Evolutionary conservation across 108 stramenopile species (phyloP).

Genomic region (Hondaea fermentalgiana): DNA sequence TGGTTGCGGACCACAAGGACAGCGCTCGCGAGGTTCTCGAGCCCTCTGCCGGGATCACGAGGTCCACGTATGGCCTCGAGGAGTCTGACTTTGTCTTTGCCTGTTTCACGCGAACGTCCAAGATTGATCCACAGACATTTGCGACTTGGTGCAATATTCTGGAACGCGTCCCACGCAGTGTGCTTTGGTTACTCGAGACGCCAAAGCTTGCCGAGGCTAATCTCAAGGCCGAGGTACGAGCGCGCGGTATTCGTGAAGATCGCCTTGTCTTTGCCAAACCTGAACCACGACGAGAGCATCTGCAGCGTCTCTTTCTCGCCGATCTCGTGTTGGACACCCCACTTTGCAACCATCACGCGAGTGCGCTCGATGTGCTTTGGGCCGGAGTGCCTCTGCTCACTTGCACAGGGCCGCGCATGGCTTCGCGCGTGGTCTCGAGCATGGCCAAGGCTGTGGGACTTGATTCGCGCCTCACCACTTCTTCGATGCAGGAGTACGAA

Average conservation of each 20-base stretch:
- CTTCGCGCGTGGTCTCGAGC: constrained; percentile 65
- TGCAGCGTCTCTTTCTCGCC: constrained; percentile 57
- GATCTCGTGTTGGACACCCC: constrained; percentile 78
- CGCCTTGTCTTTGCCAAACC: constrained; percentile 63
- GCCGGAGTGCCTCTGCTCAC: constrained; percentile 67
- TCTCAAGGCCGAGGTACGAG: constrained; percentile 45
- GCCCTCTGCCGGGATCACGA: constrained; percentile 36
- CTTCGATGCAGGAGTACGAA: constrained; percentile 53
- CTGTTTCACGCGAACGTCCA: constrained; percentile 72
- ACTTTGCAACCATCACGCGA: constrained; percentile 71
- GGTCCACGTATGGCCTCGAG: constrained; percentile 56
- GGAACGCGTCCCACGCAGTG: constrained; percentile 39
- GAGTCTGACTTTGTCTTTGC: constrained; percentile 65
- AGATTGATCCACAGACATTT: constrained; percentile 72
- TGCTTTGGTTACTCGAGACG: constrained; percentile 69
- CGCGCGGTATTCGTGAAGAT: constrained; percentile 38
- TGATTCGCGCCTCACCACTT: constrained; percentile 37
- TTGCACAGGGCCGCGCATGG: constrained; percentile 60
- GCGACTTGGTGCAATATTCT: constrained; percentile 60
- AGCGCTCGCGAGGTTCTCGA: constrained; percentile 41
- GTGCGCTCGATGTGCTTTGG: constrained; percentile 63
- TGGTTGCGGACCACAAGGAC: constrained; percentile 71
- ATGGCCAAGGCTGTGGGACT: constrained; percentile 54
- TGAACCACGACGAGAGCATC: constrained; percentile 60
- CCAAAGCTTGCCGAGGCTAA: constrained; percentile 64